A percentile compares a stretch with the other conserved stretches of the same genome.
phyloP scores from a whole-genome alignment of 352 stramenopile genomes.

The Globisporangium polare region DNA sequence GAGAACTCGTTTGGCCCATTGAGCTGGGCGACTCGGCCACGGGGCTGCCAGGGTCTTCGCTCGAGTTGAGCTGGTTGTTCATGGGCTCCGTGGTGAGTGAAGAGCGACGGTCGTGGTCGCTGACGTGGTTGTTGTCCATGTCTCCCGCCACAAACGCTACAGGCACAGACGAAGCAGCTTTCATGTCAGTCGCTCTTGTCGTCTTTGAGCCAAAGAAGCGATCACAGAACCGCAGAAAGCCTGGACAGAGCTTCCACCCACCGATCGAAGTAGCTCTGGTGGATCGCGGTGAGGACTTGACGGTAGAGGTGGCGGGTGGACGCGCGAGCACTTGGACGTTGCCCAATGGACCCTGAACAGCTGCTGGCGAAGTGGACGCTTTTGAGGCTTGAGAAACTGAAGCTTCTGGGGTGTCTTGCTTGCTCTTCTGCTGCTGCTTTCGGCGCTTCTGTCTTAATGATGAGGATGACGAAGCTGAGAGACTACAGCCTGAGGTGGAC shows the following conservation, averaged over 20 bases:
- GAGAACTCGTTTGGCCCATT: background rate
- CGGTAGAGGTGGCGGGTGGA: background rate
- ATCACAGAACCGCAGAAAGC: constrained; percentile 66
- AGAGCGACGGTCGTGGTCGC: background rate
- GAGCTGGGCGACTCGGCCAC: constrained; percentile 1
- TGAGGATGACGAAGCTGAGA: constrained; percentile 12
- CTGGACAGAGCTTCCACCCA: constrained; percentile 57
- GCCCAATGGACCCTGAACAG: background rate
- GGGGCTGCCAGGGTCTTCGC: constrained; percentile 11
- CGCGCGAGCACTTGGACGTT: constrained; percentile 7
- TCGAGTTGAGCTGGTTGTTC: constrained; percentile 14
- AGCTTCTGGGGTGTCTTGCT: constrained; percentile 2
- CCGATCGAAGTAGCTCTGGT: constrained; percentile 6
- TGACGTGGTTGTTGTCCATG: background rate
- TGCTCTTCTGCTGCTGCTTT: constrained; percentile 33
- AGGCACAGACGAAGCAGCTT: background rate
- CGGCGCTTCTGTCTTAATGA: constrained; percentile 24
- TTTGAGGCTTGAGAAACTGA: background rate
- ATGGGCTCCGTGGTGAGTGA: constrained; percentile 13
- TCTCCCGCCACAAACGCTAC: background rate
- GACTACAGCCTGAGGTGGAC: background rate
- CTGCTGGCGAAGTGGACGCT: constrained; percentile 1
- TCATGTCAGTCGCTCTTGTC: background rate
- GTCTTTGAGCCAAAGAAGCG: constrained; percentile 42
- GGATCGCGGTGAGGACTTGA: background rate